Base-by-base conservation (phyloP, 1,284 basidiomycete genomes). In the Apiotrichum veenhuisii region DNA sequence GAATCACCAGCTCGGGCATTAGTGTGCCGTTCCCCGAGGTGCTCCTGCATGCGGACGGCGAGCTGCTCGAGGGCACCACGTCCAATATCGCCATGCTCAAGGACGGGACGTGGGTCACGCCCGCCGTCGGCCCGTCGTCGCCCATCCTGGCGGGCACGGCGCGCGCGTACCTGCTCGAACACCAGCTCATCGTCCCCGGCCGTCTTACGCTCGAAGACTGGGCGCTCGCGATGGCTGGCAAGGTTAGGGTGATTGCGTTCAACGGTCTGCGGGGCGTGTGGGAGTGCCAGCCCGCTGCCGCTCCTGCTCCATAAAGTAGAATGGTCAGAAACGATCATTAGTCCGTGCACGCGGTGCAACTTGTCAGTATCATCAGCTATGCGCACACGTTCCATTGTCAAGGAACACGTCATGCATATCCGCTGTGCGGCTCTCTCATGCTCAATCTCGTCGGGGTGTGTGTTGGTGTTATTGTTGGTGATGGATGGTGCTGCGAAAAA, bases 241-340 rank as follows among this genome's bases (percentile, higher is more conserved):
- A 62, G 3, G 54, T 65, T 33, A 43, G 71, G 27, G 58, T 73
- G 2, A 65, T 72, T 20, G 73, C 71, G 27, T 73, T 73, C 53
- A 77, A 77, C 49, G 73, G 68, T 11, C 54, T 77, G 26, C 54
- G 74, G 62, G 72, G 72, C 12, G 66, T 74, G n/a, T 74, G 69
- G 68, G 69, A 73, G 52, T 70, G 65, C 5, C 64, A 70, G 52
- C 23, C 30, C 12, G 12, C 30, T 30, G 12, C 30, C 30, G 30
- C 12, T 7, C 7, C 30, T 30, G 5, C 7, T 7, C 7, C 30
- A 7, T 30, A 12, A 7, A 12, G 12, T 7, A 30, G 7, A 30
- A 7, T 30, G 12, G 30, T 30, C n/a, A n/a, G n/a, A n/a, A n/a
- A n/a, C n/a, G n/a, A 30, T 30, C 30, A 30, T 30, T 30, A 30